These are phyloP conservation scores for Micractinium conductrix DNA, from an alignment of 139 green algal species.

Conservation along the genomic window DNA sequence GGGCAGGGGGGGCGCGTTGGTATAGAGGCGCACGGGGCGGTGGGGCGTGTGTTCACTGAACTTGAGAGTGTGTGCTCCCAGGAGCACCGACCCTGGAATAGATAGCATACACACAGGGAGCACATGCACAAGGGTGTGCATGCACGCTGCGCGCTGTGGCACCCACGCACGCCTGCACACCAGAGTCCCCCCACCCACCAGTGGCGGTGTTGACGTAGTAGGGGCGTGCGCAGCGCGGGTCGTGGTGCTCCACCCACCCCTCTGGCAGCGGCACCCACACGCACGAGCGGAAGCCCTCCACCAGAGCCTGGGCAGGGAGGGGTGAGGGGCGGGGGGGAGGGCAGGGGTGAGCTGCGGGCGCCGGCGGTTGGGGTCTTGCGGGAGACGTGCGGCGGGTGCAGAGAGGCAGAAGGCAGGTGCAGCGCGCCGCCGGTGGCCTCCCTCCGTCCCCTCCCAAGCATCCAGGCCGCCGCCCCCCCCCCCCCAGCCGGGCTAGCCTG, in stretches of 20 bases:
- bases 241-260: constrained; percentile 77
- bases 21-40: no score
- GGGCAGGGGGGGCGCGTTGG: background rate
- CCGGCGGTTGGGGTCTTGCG: background rate
- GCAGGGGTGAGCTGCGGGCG: background rate
- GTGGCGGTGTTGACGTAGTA: constrained; percentile 47
- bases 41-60: no score
- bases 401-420: background rate
- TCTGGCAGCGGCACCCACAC: constrained; percentile 80
- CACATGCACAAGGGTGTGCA: no score
- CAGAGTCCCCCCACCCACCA: no score
- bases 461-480: background rate
- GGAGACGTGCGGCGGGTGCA: background rate
- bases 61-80: no score
- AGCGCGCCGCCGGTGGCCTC: background rate
- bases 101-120: no score
- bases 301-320: constrained; percentile 48
- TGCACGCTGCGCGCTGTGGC: no score
- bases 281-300: constrained; percentile 75
- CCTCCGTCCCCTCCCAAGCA: no score
- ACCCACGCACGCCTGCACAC: no score
- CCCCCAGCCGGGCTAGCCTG: background rate
- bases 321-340: background rate
- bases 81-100: no score
- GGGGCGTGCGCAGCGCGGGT: constrained; percentile 49